Evolutionary conservation across 2,329 filamentous ascomycete genomes (phyloP).

Genomic region (Esteya vermicola): DNA sequence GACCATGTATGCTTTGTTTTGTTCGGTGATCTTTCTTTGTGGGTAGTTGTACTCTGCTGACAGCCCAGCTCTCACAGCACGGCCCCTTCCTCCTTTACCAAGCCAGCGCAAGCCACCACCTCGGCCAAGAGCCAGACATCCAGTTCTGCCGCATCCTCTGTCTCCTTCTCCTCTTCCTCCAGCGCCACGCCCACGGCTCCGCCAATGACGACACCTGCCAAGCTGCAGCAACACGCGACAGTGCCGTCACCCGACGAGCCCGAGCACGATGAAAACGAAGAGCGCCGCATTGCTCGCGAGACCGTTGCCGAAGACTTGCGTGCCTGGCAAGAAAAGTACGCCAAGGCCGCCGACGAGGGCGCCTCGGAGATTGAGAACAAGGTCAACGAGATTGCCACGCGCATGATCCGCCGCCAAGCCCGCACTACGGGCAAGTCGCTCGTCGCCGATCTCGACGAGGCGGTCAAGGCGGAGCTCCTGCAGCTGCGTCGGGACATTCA

Average conservation of each 20-base stretch:
- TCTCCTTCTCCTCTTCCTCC: slow-evolving; percentile 15
- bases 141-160: slow-evolving; percentile 9
- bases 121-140: slow-evolving; percentile 11
- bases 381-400: slow-evolving; percentile 41
- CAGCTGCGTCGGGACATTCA: slow-evolving; percentile 52
- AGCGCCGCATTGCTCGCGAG: slow-evolving; percentile 44
- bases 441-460: slow-evolving; percentile 53
- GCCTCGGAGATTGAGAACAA: slow-evolving; percentile 57
- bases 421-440: slow-evolving; percentile 51
- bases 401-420: slow-evolving; percentile 49
- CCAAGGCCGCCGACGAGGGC: slow-evolving; percentile 72
- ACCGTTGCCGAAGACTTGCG: slow-evolving; percentile 65
- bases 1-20: not conserved
- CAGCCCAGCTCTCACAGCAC: not conserved
- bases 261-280: slow-evolving; percentile 37
- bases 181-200: slow-evolving; percentile 14
- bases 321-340: slow-evolving; percentile 80
- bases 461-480: slow-evolving; percentile 47
- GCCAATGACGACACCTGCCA: slow-evolving; percentile 4
- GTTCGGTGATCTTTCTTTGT: not conserved
- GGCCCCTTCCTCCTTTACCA: slow-evolving; percentile 22
- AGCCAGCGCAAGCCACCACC: slow-evolving; percentile 15
- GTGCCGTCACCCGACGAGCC: slow-evolving; percentile 30
- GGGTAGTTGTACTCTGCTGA: not conserved
- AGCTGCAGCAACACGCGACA: slow-evolving; percentile 11